phyloP scores from a whole-genome alignment of 352 stramenopile genomes.

The Globisporangium viniferum region DNA sequence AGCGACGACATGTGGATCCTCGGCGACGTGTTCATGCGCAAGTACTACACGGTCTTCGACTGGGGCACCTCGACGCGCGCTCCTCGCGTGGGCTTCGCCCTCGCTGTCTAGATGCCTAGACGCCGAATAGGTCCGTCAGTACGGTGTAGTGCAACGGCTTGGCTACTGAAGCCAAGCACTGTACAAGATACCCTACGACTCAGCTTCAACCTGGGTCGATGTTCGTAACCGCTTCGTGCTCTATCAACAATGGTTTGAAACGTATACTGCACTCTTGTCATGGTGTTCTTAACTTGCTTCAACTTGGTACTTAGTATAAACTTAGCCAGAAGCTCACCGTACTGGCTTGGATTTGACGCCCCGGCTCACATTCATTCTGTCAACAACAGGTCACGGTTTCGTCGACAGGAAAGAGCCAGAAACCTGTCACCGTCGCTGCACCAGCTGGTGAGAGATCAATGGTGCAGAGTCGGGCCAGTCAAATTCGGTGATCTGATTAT shows the following conservation, averaged over 20 bases:
- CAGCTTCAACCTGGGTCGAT: neutral
- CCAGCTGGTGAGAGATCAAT: neutral
- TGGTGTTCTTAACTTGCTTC: neutral
- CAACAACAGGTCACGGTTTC: neutral
- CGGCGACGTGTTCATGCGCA: slow-evolving; percentile 92
- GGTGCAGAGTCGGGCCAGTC: neutral
- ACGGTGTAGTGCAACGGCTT: no score
- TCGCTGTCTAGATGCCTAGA: slow-evolving; percentile 33
- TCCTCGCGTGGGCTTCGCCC: slow-evolving; percentile 71
- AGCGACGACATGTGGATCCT: slow-evolving; percentile 71
- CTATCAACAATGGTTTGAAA: neutral
- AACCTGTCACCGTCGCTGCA: neutral
- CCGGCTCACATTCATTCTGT: neutral
- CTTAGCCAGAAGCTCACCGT: neutral
- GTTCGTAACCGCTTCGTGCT: neutral
- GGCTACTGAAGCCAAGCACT: neutral
- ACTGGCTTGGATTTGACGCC: neutral
- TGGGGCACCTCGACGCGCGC: slow-evolving; percentile 48
- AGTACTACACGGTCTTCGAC: slow-evolving; percentile 92
- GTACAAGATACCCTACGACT: neutral
- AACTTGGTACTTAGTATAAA: neutral
- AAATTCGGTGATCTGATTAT: neutral
- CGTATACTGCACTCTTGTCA: no score
- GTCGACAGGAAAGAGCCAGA: neutral
- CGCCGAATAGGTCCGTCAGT: no score